Base-by-base conservation (phyloP, 2,329 filamentous ascomycete species). In the Diaporthe vaccinii region DNA sequence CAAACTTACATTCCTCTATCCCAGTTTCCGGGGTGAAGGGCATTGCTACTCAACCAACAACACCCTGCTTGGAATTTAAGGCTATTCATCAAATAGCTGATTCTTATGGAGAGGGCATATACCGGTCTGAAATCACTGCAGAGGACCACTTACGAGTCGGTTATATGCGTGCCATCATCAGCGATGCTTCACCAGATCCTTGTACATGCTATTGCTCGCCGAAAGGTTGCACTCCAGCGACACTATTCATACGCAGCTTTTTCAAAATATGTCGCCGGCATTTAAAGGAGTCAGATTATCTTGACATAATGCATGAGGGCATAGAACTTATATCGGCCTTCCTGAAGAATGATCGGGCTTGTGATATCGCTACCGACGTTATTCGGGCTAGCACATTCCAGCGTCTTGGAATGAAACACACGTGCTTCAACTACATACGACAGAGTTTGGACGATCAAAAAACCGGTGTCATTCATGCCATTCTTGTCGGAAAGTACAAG, bases 371-470 rank as follows among this genome's bases (percentile, higher is more conserved):
- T 51, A 15, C 22, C 22, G 22, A 51, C 20, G 12, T n/a, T n/a
- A 51, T 51, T 25, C 46, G 46, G 9, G 15, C 12, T 22, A 51
- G 46, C 46, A 51, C 46, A 51, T 51, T 34, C 28, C 12, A 57
- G 2, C 14, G 53, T 1, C 25, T 31, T 14, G 25, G 25, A 57
- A 57, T 57, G 53, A 31, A 28, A 12, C 25, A 57, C 25, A 57
- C 53, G 14, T 57, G 53, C 25, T 57, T 12, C 25, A 28, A 20
- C 20, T 57, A 57, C 25, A 31, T 8, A 3, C 0, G 4, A 0
- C 25, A 2, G 31, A 14, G n/a, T 57, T 7, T 8, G 2, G 8
- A 7, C 5, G 53, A 4, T 3, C 4, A 0, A 1, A 17, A 14
- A 20, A 0, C 14, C 20, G 28, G 25, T 4, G 28, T 31, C 15